Percentiles rank a stretch among this genome's conserved stretches.
These are phyloP conservation scores for Tolypocladium tundrense DNA, from an alignment of 2,329 filamentous ascomycete species.

Conservation along the genomic window DNA sequence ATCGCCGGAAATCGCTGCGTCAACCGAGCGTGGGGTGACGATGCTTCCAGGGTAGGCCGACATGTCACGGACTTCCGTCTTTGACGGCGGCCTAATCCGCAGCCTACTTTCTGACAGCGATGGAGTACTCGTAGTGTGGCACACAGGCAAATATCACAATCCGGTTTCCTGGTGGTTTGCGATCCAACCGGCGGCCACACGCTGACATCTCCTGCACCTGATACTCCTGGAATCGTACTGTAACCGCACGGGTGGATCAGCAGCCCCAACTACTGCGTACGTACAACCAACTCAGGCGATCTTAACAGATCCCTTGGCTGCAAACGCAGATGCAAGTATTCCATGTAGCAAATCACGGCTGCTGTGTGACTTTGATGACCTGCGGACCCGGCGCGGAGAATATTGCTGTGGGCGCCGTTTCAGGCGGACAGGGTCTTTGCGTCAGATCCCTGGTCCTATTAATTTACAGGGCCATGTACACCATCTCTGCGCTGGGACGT, in stretches of 20 bases:
- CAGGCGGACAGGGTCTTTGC: not conserved
- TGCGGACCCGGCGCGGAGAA: not conserved
- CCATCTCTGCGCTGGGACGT: not conserved
- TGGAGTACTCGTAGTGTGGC: no score
- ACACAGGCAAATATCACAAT: no score
- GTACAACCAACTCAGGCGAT: not conserved
- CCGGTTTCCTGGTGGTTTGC: no score
- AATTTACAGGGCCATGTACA: not conserved
- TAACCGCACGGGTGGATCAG: not conserved
- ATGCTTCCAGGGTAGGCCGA: not conserved
- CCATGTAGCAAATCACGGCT: not conserved
- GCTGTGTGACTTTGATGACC: not conserved
- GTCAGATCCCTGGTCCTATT: not conserved
- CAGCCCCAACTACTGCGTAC: not conserved
- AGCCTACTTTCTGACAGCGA: no score
- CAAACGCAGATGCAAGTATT: not conserved
- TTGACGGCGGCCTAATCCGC: no score
- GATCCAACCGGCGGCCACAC: no score
- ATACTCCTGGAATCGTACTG: not conserved
- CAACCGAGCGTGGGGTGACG: not conserved
- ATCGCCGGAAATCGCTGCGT: not conserved
- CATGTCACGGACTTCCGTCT: not conserved
- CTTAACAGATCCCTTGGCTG: not conserved
- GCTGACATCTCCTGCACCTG: not conserved
- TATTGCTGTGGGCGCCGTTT: not conserved